Evolutionary conservation across 352 stramenopile species (phyloP).

Genomic region (Peronospora farinosa): DNA sequence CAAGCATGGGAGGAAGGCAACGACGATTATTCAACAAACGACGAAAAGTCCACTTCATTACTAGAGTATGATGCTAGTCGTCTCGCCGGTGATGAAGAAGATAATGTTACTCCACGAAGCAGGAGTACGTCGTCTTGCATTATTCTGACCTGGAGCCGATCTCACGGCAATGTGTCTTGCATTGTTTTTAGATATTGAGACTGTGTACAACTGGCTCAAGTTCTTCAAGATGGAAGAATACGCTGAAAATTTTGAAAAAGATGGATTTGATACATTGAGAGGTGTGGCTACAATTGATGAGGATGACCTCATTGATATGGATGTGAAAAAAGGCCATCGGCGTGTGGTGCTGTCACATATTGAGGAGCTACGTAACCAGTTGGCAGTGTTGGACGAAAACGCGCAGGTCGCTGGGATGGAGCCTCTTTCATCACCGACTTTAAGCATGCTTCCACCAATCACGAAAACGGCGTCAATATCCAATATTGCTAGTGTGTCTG

Average conservation of each 20-base stretch:
- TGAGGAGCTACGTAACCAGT: constrained; percentile 68
- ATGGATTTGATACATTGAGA: constrained; percentile 82
- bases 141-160: neutral
- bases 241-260: constrained; percentile 81
- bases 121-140: constrained; percentile 37
- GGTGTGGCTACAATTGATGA: constrained; percentile 83
- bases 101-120: constrained; percentile 30
- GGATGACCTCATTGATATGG: constrained; percentile 83
- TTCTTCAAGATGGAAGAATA: constrained; percentile 86
- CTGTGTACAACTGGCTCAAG: constrained; percentile 80
- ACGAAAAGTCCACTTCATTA: constrained; percentile 37
- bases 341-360: constrained; percentile 83
- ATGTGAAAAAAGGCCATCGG: constrained; percentile 84
- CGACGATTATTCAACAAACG: constrained; percentile 78
- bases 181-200: constrained; percentile 55
- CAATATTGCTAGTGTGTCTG: constrained; percentile 27
- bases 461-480: constrained; percentile 46
- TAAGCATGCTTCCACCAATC: constrained; percentile 63
- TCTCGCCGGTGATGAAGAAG: constrained; percentile 37
- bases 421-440: constrained; percentile 62
- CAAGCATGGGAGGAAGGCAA: constrained; percentile 84
- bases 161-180: neutral
- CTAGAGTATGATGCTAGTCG: constrained; percentile 25
- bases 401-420: constrained; percentile 48
- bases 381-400: constrained; percentile 60